Evolutionary conservation across 371 early-diverging fungal genomes (phyloP).

Genomic region (Mortierella sp.): DNA sequence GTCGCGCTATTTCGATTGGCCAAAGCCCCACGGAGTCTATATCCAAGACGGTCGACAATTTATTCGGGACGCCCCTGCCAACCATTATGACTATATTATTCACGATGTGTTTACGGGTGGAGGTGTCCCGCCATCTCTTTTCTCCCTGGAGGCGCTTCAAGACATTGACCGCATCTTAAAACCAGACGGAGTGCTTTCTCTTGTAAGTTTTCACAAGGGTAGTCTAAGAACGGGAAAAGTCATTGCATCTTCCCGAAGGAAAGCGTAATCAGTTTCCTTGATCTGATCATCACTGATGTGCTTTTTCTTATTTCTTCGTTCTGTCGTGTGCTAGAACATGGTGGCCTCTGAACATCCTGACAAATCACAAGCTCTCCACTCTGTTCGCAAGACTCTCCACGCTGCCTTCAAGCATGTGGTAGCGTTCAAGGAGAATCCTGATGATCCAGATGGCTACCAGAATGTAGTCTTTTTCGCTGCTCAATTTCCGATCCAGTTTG

Average conservation of each 20-base stretch:
- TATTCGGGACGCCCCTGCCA: constrained; percentile 57
- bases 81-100: constrained; percentile 79
- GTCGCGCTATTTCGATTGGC: constrained; percentile 70
- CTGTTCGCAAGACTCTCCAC: constrained; percentile 62
- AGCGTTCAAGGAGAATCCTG: constrained; percentile 62
- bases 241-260: constrained; percentile 1
- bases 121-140: constrained; percentile 70
- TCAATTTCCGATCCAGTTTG: constrained; percentile 59
- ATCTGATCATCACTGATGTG: constrained; percentile 1
- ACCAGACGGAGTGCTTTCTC: constrained; percentile 77
- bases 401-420: constrained; percentile 64
- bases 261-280: neutral
- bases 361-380: constrained; percentile 57
- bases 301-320: neutral
- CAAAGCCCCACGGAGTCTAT: constrained; percentile 58
- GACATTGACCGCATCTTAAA: constrained; percentile 70
- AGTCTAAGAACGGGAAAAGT: neutral
- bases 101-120: constrained; percentile 93
- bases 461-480: constrained; percentile 75
- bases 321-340: constrained; percentile 58
- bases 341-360: constrained; percentile 60
- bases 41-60: constrained; percentile 78
- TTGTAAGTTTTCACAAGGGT: constrained; percentile 55
- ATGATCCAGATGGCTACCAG: constrained; percentile 35
- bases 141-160: constrained; percentile 72